Evolutionary conservation across 1,139 yeast species (phyloP), one percentile per base, ranked within the genome.

Genomic region (Hyphopichia wangnamkhiaoensis): DNA sequence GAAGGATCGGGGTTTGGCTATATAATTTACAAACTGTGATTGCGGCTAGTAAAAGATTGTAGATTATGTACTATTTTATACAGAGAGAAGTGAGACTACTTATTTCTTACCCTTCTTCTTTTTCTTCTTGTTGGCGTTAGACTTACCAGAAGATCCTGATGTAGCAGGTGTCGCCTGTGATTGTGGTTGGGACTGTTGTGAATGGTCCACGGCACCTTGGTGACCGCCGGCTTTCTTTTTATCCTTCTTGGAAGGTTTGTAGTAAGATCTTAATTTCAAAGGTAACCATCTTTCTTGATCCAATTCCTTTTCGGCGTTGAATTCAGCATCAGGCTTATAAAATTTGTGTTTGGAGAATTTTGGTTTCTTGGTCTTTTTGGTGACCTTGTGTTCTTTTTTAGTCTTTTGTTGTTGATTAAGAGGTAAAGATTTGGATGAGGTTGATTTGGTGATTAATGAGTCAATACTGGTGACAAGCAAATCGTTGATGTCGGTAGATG

Each of bases 281-380:
- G 97, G 95, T 39, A 90, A 65, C 98, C 98, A 91, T 65, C 97
- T 81, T 60, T 91, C 97, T 25, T 55, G 54, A 45, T 73, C 77
- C 37, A 71, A 53, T 14, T 39, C 48, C 25, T 37, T 37, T 1
- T 43, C 41, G 3, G 31, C 26, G 21, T 48, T 39, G 26, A 65
- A 53, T 33, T 67, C 64, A 7, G 55, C 57, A 21, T 53, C 59
- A 5, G 68, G 63, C 42, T 64, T 62, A 34, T 66, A 33, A 1
- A 61, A 56, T 50, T 71, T 76, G 50, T 54, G 52, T 21, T 66
- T 47, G 31, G 75, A 68, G 46, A 72, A 71, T 44, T 59, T 65
- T 6, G 75, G 61, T 36, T 52, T 53, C 15, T 48, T 38, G 49
- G 56, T 49, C 41, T 49, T 64, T 14, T 31, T 31, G 29, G 34